Percentiles rank a stretch among this genome's conserved stretches.
These are phyloP conservation scores for Solanum virginianum DNA, from an alignment of 257 asterid species.

Conservation along the genomic window DNA sequence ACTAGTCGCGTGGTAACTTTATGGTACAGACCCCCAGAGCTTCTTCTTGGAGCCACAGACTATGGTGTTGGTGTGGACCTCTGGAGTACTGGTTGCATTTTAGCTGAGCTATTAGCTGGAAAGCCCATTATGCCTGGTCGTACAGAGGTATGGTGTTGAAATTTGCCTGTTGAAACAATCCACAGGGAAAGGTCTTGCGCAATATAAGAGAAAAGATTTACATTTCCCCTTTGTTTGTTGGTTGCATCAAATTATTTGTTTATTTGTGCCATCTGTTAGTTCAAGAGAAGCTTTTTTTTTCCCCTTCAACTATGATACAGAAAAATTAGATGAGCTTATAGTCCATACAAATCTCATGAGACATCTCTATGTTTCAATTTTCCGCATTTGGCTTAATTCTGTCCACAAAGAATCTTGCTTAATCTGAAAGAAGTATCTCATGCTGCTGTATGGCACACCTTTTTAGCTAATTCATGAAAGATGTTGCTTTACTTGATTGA, in stretches of 20 bases:
- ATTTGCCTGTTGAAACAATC: neutral
- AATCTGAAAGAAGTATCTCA: neutral
- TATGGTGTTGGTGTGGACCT: slow-evolving; percentile 89
- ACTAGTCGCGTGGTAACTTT: slow-evolving; percentile 86
- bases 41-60: slow-evolving; percentile 79
- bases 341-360: neutral
- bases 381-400: neutral
- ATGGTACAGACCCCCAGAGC: slow-evolving; percentile 91
- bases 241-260: neutral
- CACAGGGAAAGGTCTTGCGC: neutral
- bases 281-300: neutral
- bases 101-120: slow-evolving; percentile 79
- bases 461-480: neutral
- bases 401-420: neutral
- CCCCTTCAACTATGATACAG: neutral
- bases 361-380: neutral
- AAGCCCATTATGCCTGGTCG: slow-evolving; percentile 93
- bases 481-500: neutral
- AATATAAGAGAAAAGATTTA: neutral
- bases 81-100: slow-evolving; percentile 91
- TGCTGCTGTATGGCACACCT: neutral
- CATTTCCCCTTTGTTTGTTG: neutral
- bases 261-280: neutral
- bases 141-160: slow-evolving; percentile 47
- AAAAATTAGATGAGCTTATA: neutral